Base-by-base conservation (phyloP, 1,139 yeast species). In the Hemisphaericaspora xylofermentans region DNA sequence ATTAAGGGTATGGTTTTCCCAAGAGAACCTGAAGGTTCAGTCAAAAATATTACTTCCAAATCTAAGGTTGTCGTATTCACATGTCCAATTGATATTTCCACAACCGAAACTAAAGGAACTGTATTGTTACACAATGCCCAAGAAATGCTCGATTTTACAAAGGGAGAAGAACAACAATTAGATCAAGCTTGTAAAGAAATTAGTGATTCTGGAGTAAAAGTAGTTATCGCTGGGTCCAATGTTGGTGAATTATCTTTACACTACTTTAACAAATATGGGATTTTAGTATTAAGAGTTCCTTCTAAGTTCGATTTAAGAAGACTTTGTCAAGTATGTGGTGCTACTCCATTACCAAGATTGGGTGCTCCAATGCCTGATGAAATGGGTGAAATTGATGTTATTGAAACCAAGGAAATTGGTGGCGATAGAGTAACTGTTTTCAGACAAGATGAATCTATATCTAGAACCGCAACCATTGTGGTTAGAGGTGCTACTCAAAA, bases 1-100 rank as follows among this genome's bases (percentile, higher is more conserved):
- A 73, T 94, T 52, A 88, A 87, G 66, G 98, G 98, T 52, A 93
- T 93, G 98, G 97, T 94, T 32, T 93, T 94, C 75, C 95, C 96
- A 53, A 79, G 95, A 57, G 96, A 89, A 63, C 97, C 98, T 10
- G 98, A 93, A 63, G 96, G 97, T 13, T 82, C 80, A 49, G 67
- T 91, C 42, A 88, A 88, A 64, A 76, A 82, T 49, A 70, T 85
- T 43, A 63, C 63, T 26, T 34, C 49, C 18, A 80, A 77, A 54
- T 80, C 95, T 21, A 89, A 88, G 64, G 98, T 93, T 33, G 98
- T 88, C 7, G 93, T 89, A 3, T 94, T 77, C 68, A 88, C 96
- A 12, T 84, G 96, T 63, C 97, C 98, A 24, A 81, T 93, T 47
- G 98, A 93, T 65, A 88, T 88, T 49, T 84, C 96, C 17, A 84